phyloP scores from a whole-genome alignment of 225 moss, liverwort and hornwort genomes.

The Polytrichum formosum region DNA sequence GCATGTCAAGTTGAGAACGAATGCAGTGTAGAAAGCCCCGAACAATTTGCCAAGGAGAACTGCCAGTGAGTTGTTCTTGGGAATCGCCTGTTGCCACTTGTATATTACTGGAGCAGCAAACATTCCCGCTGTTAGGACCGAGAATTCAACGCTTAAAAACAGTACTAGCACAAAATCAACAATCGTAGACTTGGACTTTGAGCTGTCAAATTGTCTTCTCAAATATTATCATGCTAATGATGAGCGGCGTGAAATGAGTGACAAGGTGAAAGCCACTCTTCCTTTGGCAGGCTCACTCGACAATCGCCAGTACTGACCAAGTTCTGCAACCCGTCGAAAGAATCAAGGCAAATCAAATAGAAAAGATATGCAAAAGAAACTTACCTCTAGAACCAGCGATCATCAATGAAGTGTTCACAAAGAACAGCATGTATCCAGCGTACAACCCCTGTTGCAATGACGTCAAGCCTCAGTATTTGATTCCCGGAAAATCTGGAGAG shows the following conservation, averaged over 20 bases:
- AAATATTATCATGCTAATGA: not conserved
- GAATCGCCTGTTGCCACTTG: constrained; percentile 79
- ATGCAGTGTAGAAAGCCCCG: constrained; percentile 51
- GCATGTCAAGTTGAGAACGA: constrained; percentile 74
- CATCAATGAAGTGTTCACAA: constrained; percentile 81
- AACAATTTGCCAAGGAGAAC: constrained; percentile 30
- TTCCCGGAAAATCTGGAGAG: too few species aligned
- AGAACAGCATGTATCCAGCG: constrained; percentile 81
- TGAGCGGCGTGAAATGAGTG: not conserved
- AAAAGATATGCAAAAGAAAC: not conserved
- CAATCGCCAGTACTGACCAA: not conserved
- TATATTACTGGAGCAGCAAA: constrained; percentile 49
- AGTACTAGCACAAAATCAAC: not conserved
- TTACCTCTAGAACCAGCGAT: constrained; percentile 79
- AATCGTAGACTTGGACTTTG: too few species aligned
- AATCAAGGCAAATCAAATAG: not conserved
- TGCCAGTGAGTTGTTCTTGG: constrained; percentile 33
- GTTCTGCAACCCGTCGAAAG: not conserved
- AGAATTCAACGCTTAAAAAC: not conserved
- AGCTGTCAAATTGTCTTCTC: not conserved
- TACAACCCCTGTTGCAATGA: constrained; percentile 64
- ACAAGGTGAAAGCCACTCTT: not conserved
- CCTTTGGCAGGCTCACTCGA: too few species aligned
- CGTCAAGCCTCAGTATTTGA: not conserved
- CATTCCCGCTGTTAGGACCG: constrained; percentile 4